Evolutionary conservation across 176 grass and related monocot genomes (phyloP), one percentile per base, ranked within the genome.

Genomic region (Dactylis glomerata): DNA sequence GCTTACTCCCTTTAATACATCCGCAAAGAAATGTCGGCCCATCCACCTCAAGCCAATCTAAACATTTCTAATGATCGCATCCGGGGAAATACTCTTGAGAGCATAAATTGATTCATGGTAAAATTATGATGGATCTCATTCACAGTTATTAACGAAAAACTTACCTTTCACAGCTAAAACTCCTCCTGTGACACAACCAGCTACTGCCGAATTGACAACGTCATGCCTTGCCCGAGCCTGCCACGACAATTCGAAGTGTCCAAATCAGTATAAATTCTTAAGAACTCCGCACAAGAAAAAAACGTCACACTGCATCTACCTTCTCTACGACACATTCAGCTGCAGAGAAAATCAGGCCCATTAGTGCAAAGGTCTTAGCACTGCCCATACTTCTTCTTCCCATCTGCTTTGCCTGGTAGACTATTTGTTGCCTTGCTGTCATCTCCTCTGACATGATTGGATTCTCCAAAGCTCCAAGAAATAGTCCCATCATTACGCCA

Each of bases 171-270:
- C 91, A 92, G 96, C 92, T 69, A 98, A 78, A 87, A 81, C 62
- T 38, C 93, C 96, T 87, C 96, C 96, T 30, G 96, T 95, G 74
- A 90, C 91, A 81, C 96, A 98, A 67, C 93, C 93, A 88, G 96
- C 96, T 68, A 92, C 77, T 0, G 92, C 93, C 24, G 93, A 90
- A 80, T 98, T 98, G 83, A 91, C 93, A 32, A 87, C 92, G 41
- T 98, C 93, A 94, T 98, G 96, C 83, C 92, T 98, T 66, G 93
- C 96, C 66, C 93, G 80, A 83, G 86, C 89, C 96, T 98, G 70
- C 17, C 82, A 81, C n/a, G 51, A 59, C 45, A 54, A 88, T n/a
- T 62, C 37, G 11, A 26, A 83, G 7, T 45, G 5, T 45, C 40
- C n/a, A 82, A 68, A 42, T 68, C 78, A 78, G 72, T 45, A 64